Conservation (phyloP, 148 eudicot genomes). For the Spergularia bocconei region DNA sequence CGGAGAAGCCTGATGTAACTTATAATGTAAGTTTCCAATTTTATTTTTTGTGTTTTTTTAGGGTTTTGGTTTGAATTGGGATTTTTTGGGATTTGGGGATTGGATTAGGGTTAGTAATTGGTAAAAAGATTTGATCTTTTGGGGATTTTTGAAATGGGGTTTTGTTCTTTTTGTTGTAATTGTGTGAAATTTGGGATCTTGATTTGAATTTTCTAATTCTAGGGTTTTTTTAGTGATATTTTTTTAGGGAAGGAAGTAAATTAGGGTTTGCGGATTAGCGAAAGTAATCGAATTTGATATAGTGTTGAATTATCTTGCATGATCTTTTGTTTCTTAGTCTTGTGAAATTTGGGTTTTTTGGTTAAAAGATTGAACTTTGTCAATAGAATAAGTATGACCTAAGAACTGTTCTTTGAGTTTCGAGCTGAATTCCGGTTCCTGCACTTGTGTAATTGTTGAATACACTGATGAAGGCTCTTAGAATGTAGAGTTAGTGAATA, state of each 20-base stretch:
- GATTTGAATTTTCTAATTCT: not conserved
- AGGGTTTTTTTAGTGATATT: not conserved
- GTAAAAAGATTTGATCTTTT: not conserved
- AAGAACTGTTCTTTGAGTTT: too few species aligned
- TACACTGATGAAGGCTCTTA: too few species aligned
- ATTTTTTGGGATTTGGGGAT: not conserved
- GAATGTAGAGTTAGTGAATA: too few species aligned
- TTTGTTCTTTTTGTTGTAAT: not conserved
- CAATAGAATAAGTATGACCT: too few species aligned
- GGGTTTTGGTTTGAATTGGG: not conserved
- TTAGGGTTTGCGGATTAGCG: not conserved
- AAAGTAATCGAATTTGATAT: not conserved
- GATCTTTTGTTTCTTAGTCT: too few species aligned
- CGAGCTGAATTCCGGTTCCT: too few species aligned
- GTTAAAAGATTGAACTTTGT: too few species aligned
- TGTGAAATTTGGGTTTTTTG: too few species aligned
- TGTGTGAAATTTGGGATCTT: not conserved
- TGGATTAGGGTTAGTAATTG: not conserved
- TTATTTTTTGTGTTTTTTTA: constrained; percentile 1
- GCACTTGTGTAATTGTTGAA: too few species aligned
- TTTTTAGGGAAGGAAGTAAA: not conserved
- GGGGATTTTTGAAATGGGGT: not conserved
- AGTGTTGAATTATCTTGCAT: not conserved
- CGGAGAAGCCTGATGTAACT: constrained; percentile 94
- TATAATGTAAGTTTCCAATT: constrained; percentile 43